Conservation (phyloP, 495 filamentous ascomycete species). For the Penicillium dipodomyicola region DNA sequence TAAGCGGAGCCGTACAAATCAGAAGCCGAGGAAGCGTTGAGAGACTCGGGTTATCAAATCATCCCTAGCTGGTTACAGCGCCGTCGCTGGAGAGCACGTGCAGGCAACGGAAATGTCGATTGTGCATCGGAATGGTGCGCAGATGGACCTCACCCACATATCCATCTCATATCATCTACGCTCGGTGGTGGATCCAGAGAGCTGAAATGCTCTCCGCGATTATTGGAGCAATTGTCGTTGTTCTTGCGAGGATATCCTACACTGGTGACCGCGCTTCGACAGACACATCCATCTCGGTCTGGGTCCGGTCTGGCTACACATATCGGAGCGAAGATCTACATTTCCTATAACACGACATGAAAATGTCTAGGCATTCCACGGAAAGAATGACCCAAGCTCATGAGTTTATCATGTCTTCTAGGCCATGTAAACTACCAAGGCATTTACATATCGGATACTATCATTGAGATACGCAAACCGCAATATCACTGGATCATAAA, state of each 20-base stretch:
- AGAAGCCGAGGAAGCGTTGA: slow-evolving; percentile 40
- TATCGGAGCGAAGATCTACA: neutral
- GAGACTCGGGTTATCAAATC: too few relatives aligned
- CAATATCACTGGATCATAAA: slow-evolving; percentile 3
- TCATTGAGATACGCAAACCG: neutral
- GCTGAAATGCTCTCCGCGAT: neutral
- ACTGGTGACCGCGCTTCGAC: neutral
- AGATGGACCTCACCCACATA: too few relatives aligned
- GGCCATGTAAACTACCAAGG: neutral
- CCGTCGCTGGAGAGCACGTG: neutral
- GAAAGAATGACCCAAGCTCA: neutral
- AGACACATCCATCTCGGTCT: neutral
- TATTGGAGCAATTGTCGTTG: neutral
- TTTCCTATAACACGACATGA: neutral
- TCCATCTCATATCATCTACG: neutral
- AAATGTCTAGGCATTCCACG: neutral
- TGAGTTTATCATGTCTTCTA: neutral
- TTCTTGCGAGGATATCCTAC: neutral
- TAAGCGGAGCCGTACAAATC: slow-evolving; percentile 30
- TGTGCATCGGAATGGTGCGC: neutral
- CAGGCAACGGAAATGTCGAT: neutral
- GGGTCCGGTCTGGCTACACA: neutral
- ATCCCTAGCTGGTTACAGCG: neutral
- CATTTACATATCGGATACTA: neutral
- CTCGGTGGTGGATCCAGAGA: neutral